Evolutionary conservation across 2,329 filamentous ascomycete genomes (phyloP).

Genomic region (Aspergillus sp.): DNA sequence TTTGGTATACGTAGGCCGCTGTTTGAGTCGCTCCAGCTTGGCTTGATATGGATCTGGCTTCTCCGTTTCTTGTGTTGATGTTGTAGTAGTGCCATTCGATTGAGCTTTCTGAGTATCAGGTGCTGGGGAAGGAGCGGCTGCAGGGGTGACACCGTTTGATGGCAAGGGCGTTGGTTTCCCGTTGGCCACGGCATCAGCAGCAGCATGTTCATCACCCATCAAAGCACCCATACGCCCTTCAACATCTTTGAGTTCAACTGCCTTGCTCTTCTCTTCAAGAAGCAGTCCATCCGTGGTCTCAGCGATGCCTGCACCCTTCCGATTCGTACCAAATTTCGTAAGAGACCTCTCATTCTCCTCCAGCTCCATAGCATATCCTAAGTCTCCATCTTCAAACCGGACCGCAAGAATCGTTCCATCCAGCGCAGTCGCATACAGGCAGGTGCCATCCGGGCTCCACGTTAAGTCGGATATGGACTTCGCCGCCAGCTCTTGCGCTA

Average conservation of each 20-base stretch:
- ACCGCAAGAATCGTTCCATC: constrained; percentile 84
- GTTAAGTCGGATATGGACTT: constrained; percentile 94
- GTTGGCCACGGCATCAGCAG: constrained; percentile 54
- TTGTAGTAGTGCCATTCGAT: constrained; percentile 35
- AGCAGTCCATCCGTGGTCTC: constrained; percentile 88
- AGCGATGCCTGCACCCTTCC: constrained; percentile 84
- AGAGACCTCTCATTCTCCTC: constrained; percentile 91
- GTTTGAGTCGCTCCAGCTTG: constrained; percentile 73
- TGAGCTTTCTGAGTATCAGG: constrained; percentile 35
- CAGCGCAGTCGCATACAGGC: constrained; percentile 79
- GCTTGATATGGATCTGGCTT: constrained; percentile 56
- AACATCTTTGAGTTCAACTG: constrained; percentile 81
- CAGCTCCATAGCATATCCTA: constrained; percentile 82
- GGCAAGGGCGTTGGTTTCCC: constrained; percentile 38
- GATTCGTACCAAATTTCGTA: constrained; percentile 85
- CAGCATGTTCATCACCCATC: constrained; percentile 77
- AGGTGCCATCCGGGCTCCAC: constrained; percentile 90
- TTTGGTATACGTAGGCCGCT: constrained; percentile 90
- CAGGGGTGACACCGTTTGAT: constrained; percentile 48
- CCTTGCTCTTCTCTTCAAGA: constrained; percentile 88
- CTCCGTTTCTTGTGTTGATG: constrained; percentile 34
- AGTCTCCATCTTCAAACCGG: constrained; percentile 79
- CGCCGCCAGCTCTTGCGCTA: constrained; percentile 80
- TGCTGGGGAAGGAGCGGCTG: constrained; percentile 31
- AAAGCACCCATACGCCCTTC: constrained; percentile 97